Conservation (phyloP, 768 basidiomycete species). For the Phlegmacium glaucopus region DNA sequence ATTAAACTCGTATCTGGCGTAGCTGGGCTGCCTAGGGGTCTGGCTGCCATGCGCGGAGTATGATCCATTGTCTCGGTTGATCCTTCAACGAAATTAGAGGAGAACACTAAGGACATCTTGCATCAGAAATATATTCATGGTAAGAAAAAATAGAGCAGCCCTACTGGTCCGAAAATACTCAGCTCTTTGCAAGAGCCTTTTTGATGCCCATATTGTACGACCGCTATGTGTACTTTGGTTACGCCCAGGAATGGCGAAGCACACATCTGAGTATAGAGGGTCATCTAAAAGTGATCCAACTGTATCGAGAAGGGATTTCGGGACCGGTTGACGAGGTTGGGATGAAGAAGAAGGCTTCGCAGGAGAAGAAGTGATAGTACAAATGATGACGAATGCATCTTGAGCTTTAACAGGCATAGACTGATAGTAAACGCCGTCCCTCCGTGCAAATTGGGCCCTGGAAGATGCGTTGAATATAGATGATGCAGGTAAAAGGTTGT, state of each 20-base stretch:
- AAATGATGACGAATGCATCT: constrained; percentile 74
- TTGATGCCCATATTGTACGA: constrained; percentile 63
- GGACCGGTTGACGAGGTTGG: constrained; percentile 52
- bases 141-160: constrained; percentile 5
- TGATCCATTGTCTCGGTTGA: constrained; percentile 23
- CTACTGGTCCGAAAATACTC: constrained; percentile 79
- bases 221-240: constrained; percentile 33
- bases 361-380: constrained; percentile 72
- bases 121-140: not conserved
- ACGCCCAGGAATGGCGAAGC: constrained; percentile 64
- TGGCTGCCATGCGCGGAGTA: constrained; percentile 19
- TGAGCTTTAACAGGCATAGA: constrained; percentile 46
- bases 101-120: constrained; percentile 53
- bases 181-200: constrained; percentile 61
- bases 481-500: not conserved
- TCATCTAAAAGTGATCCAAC: constrained; percentile 78
- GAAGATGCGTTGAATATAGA: constrained; percentile 1
- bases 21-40: constrained; percentile 16
- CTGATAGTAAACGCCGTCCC: constrained; percentile 67
- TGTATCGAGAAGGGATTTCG: constrained; percentile 62
- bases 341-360: constrained; percentile 44
- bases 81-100: constrained; percentile 66
- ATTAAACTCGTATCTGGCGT: constrained; percentile 27
- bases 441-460: constrained; percentile 77
- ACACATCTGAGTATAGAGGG: constrained; percentile 81